Evolutionary conservation across 768 basidiomycete genomes (phyloP).

Genomic region (Podaxis rugospora): DNA sequence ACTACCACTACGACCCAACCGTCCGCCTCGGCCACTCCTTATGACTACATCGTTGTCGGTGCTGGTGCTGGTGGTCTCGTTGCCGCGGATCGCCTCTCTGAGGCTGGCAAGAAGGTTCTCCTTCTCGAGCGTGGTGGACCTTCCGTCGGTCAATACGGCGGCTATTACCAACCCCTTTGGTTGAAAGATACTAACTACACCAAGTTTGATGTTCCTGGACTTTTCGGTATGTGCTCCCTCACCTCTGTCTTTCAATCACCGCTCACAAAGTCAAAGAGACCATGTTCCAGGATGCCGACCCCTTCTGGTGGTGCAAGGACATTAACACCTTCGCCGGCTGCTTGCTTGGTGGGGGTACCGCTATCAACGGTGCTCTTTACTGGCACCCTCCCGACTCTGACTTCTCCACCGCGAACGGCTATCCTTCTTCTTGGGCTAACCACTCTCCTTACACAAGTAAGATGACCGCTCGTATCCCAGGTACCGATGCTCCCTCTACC

Average conservation of each 20-base stretch:
- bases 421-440: constrained; percentile 52
- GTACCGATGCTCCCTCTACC: constrained; percentile 54
- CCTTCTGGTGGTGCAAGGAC: constrained; percentile 68
- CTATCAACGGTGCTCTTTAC: constrained; percentile 60
- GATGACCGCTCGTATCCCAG: constrained; percentile 46
- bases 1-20: constrained; percentile 30
- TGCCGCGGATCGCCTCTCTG: constrained; percentile 53
- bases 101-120: constrained; percentile 60
- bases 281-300: constrained; percentile 54
- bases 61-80: constrained; percentile 57
- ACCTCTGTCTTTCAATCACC: neutral
- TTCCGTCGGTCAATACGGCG: constrained; percentile 54
- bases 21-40: constrained; percentile 34
- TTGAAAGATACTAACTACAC: constrained; percentile 23
- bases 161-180: constrained; percentile 51
- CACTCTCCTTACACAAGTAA: constrained; percentile 46
- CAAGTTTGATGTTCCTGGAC: constrained; percentile 61
- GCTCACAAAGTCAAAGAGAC: constrained; percentile 33
- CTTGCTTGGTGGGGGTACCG: constrained; percentile 57
- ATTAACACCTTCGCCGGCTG: constrained; percentile 62
- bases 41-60: constrained; percentile 55
- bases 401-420: constrained; percentile 46
- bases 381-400: constrained; percentile 51
- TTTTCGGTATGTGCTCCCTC: constrained; percentile 34
- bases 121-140: constrained; percentile 64